Evolutionary conservation across 208 protist species (phyloP).

Genomic region (Kentomonas sorsogonicus): DNA sequence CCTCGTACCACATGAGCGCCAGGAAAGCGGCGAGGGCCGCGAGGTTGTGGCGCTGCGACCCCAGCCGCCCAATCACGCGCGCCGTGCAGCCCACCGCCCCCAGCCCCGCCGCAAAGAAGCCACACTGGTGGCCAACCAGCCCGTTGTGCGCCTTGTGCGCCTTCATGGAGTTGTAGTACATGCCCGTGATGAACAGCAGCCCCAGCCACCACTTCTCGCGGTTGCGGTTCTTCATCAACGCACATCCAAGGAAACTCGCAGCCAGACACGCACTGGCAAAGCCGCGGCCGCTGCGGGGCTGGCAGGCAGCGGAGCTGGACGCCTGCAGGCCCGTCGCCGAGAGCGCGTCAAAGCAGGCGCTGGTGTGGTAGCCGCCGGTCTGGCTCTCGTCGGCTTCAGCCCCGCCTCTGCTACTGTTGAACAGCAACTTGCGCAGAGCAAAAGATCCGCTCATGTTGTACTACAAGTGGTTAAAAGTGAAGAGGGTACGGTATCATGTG

Average conservation of each 20-base stretch:
- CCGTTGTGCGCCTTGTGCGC: conserved; percentile 84
- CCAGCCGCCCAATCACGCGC: conserved; percentile 48
- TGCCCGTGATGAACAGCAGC: conserved; percentile 62
- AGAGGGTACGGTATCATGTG: too few species aligned
- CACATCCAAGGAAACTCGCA: conserved; percentile 47
- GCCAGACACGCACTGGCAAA: conserved; percentile 43
- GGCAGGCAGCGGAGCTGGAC: conserved; percentile 43
- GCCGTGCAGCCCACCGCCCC: conserved; percentile 44
- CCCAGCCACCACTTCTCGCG: conserved; percentile 83
- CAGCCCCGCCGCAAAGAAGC: conserved; percentile 81
- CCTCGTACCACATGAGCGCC: conserved; percentile 78
- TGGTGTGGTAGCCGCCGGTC: conserved; percentile 62
- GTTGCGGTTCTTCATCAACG: conserved; percentile 71
- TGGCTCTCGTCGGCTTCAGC: conserved; percentile 37
- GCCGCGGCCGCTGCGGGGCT: conserved; percentile 47
- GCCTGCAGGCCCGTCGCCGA: conserved; percentile 28
- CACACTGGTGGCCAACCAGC: conserved; percentile 76
- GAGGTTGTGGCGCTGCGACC: conserved; percentile 24
- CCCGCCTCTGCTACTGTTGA: too few species aligned
- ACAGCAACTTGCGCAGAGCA: conserved; percentile 71
- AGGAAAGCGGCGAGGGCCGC: conserved; percentile 35
- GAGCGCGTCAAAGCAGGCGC: conserved; percentile 53
- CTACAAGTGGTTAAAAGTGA: background rate
- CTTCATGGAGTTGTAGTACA: conserved; percentile 81
- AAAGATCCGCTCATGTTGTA: conserved; percentile 58